These are phyloP conservation scores for Ilex asprella DNA, from an alignment of 257 asterid species.

Conservation along the genomic window DNA sequence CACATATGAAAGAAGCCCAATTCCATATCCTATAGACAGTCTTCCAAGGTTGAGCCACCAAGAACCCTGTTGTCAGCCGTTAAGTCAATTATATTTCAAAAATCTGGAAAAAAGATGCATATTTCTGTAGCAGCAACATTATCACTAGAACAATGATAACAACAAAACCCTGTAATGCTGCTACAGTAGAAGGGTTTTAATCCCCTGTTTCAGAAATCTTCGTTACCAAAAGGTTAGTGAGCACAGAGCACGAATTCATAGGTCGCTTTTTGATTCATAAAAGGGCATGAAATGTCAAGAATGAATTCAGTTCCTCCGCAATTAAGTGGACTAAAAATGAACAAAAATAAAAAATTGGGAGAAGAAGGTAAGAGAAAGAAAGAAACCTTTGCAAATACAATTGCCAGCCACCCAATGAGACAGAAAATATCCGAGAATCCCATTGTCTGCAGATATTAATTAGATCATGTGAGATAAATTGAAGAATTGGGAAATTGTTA, in stretches of 20 bases:
- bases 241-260: too few species aligned
- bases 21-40: slow-evolving; percentile 61
- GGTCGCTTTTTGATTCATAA: too few species aligned
- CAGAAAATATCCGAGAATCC: slow-evolving; percentile 62
- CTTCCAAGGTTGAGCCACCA: slow-evolving; percentile 83
- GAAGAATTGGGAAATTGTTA: not conserved
- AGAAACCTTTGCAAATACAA: slow-evolving; percentile 63
- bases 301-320: too few species aligned
- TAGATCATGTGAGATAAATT: slow-evolving; percentile 5
- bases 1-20: slow-evolving; percentile 79
- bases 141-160: too few species aligned
- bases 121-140: too few species aligned
- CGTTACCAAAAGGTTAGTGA: too few species aligned
- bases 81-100: not conserved
- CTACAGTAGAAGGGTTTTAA: too few species aligned
- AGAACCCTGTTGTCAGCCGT: slow-evolving; percentile 39
- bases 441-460: slow-evolving; percentile 57
- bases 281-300: too few species aligned
- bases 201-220: too few species aligned
- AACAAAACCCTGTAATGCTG: too few species aligned
- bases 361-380: not conserved
- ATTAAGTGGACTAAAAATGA: too few species aligned
- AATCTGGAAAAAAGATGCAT: too few species aligned
- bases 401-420: slow-evolving; percentile 61
- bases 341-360: not conserved